Evolutionary conservation across 768 basidiomycete genomes (phyloP).

Genomic region (Tricholoma terreum): DNA sequence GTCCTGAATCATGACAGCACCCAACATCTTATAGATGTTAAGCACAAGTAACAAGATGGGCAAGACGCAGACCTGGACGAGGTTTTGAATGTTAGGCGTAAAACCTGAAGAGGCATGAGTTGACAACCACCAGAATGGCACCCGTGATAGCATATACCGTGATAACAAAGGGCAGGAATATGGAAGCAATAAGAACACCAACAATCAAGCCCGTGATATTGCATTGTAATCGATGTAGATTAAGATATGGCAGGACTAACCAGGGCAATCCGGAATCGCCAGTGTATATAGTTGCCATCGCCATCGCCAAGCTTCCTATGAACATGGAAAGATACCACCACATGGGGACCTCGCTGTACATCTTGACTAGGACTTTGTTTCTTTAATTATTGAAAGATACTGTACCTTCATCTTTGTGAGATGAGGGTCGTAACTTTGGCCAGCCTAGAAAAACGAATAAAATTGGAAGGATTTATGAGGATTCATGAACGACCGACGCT

Average conservation of each 20-base stretch:
- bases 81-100: constrained; percentile 33
- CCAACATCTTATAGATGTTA: constrained; percentile 41
- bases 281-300: constrained; percentile 53
- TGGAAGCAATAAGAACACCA: constrained; percentile 45
- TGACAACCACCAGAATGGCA: too few species aligned
- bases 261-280: constrained; percentile 54
- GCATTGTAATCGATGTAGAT: too few species aligned
- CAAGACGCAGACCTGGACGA: constrained; percentile 25
- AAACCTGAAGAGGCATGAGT: too few species aligned
- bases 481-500: constrained; percentile 25
- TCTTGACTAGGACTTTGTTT: constrained; percentile 8
- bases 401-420: constrained; percentile 50
- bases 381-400: background rate
- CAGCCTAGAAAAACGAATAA: constrained; percentile 16
- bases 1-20: constrained; percentile 45
- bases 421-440: constrained; percentile 48
- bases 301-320: constrained; percentile 38
- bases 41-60: background rate
- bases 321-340: constrained; percentile 51
- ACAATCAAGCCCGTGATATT: constrained; percentile 53
- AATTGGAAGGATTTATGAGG: background rate
- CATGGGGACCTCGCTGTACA: constrained; percentile 40
- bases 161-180: constrained; percentile 51
- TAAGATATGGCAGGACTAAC: constrained; percentile 26
- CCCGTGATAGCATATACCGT: constrained; percentile 53